Conservation (phyloP, 768 basidiomycete species). For the Macrolepiota dolichaula region DNA sequence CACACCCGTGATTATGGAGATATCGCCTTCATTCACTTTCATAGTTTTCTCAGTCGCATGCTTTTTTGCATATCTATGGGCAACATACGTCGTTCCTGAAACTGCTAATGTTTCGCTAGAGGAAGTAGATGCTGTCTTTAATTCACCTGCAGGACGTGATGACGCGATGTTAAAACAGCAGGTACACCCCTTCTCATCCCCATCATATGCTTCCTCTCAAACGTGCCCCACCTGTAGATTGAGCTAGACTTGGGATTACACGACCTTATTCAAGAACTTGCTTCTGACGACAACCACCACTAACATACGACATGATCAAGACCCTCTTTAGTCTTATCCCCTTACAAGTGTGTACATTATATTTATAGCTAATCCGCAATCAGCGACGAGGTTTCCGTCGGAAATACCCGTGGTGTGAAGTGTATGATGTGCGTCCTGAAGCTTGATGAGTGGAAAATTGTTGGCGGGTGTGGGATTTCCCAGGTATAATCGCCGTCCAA, state of each 20-base stretch:
- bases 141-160: constrained; percentile 51
- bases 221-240: constrained; percentile 38
- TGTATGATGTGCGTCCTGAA: not conserved
- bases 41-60: constrained; percentile 63
- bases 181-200: constrained; percentile 32
- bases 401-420: not conserved
- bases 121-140: constrained; percentile 70
- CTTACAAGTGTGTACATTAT: not conserved
- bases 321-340: not conserved
- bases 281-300: constrained; percentile 13
- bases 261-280: constrained; percentile 38
- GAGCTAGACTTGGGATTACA: constrained; percentile 54
- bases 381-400: not conserved
- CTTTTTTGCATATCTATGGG: constrained; percentile 67
- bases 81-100: constrained; percentile 67
- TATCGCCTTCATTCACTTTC: constrained; percentile 68
- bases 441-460: not conserved
- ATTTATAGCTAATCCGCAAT: not conserved
- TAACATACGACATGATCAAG: not conserved
- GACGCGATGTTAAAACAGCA: constrained; percentile 48
- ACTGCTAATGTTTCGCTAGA: constrained; percentile 76
- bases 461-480: constrained; percentile 3
- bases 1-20: constrained; percentile 63
- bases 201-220: not conserved
- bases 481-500: not conserved